phyloP scores from a whole-genome alignment of 2,329 filamentous ascomycete genomes.

The Beauveria bassiana region DNA sequence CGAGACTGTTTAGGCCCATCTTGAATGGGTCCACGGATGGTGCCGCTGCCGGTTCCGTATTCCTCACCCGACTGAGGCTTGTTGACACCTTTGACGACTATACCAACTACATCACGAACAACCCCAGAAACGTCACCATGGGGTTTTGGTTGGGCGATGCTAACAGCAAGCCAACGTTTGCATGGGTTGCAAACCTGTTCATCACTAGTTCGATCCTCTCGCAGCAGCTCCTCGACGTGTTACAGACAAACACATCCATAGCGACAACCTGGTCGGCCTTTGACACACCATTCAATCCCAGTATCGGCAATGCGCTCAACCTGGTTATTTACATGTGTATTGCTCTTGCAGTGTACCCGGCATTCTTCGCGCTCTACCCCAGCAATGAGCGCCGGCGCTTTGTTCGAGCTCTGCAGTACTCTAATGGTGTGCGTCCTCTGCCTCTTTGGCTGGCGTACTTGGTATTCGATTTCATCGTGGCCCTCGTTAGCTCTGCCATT shows the following conservation, averaged over 20 bases:
- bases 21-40: slow-evolving; percentile 22
- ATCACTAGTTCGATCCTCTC: slow-evolving; percentile 51
- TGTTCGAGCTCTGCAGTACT: slow-evolving; percentile 81
- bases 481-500: slow-evolving; percentile 56
- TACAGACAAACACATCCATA: slow-evolving; percentile 62
- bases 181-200: slow-evolving; percentile 59
- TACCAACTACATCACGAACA: slow-evolving; percentile 51
- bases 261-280: slow-evolving; percentile 67
- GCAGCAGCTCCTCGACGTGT: slow-evolving; percentile 58
- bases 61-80: slow-evolving; percentile 32
- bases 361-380: slow-evolving; percentile 82
- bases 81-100: slow-evolving; percentile 63
- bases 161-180: slow-evolving; percentile 54
- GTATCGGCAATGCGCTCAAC: slow-evolving; percentile 66
- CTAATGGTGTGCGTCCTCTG: slow-evolving; percentile 75
- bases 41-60: slow-evolving; percentile 13
- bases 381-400: slow-evolving; percentile 74
- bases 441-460: slow-evolving; percentile 83
- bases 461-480: slow-evolving; percentile 70
- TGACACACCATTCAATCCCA: slow-evolving; percentile 62
- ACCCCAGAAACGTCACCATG: slow-evolving; percentile 62
- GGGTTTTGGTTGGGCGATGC: slow-evolving; percentile 68
- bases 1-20: slow-evolving; percentile 33
- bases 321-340: slow-evolving; percentile 76
- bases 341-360: slow-evolving; percentile 69